These are phyloP conservation scores for Suillus bovinus DNA, from an alignment of 768 basidiomycete genomes.

Conservation along the genomic window DNA sequence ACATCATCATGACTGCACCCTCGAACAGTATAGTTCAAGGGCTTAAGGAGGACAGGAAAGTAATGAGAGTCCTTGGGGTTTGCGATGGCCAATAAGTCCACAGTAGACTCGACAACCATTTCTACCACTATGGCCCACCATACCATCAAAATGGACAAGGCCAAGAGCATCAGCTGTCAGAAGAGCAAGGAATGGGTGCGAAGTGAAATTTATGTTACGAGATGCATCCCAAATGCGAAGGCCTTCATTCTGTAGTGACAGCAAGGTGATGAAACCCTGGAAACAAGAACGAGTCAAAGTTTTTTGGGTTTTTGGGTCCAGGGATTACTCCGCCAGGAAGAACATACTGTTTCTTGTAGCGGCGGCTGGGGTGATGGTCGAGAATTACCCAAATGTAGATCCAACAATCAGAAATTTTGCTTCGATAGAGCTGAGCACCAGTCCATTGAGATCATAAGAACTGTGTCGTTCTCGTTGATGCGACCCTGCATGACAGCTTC, in stretches of 20 bases:
- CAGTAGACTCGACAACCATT: slow-evolving; percentile 39
- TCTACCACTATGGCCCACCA: slow-evolving; percentile 34
- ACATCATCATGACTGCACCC: slow-evolving; percentile 35
- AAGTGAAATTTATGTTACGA: slow-evolving; percentile 17
- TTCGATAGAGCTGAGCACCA: slow-evolving; percentile 39
- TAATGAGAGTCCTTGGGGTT: slow-evolving; percentile 29
- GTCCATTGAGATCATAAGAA: slow-evolving; percentile 38
- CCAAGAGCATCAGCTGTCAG: slow-evolving; percentile 31
- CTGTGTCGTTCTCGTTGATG: slow-evolving; percentile 21
- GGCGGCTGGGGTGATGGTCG: slow-evolving; percentile 26
- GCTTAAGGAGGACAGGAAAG: slow-evolving; percentile 33
- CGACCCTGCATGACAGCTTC: not conserved
- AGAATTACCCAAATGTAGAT: slow-evolving; percentile 40
- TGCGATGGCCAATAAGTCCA: slow-evolving; percentile 26
- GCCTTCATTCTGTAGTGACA: slow-evolving; percentile 32
- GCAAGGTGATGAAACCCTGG: slow-evolving; percentile 35
- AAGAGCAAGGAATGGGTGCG: slow-evolving; percentile 17
- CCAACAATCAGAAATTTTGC: slow-evolving; percentile 44
- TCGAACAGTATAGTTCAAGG: slow-evolving; percentile 24
- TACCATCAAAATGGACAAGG: slow-evolving; percentile 31
- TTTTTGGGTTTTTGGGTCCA: slow-evolving; percentile 36
- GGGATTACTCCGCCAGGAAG: slow-evolving; percentile 35
- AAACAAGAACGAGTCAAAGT: slow-evolving; percentile 36
- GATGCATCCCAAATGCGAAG: slow-evolving; percentile 34
- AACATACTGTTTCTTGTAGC: slow-evolving; percentile 35